A percentile compares a stretch with the other conserved stretches of the same genome.
Evolutionary conservation across 495 filamentous ascomycete species (phyloP).

Genomic region (Sordaria brevicollis): DNA sequence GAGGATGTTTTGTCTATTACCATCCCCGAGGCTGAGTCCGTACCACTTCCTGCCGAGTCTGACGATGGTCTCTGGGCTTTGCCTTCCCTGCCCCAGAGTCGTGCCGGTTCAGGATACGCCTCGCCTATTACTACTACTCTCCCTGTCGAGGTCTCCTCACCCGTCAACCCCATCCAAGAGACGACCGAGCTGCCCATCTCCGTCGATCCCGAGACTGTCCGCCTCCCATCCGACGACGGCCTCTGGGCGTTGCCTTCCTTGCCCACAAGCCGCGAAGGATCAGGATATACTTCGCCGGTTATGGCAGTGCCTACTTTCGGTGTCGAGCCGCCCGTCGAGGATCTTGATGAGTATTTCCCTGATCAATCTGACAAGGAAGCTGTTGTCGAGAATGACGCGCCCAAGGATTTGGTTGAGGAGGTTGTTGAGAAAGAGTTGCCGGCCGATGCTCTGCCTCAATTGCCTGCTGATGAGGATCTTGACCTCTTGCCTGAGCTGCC

Average conservation of each 20-base stretch:
- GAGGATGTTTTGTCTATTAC: not conserved
- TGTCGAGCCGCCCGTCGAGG: not conserved
- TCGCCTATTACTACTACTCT: not conserved
- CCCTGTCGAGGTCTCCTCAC: not conserved
- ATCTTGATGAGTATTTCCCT: not conserved
- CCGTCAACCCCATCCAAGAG: not conserved
- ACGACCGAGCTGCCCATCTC: not conserved
- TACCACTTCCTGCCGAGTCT: not conserved
- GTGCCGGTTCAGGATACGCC: not conserved
- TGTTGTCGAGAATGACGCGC: not conserved
- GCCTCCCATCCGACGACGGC: not conserved
- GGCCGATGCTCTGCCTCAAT: not conserved
- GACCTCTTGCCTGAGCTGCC: constrained; percentile 5
- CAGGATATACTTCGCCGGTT: not conserved
- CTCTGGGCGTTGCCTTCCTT: not conserved
- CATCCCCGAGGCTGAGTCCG: not conserved
- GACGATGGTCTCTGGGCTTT: not conserved
- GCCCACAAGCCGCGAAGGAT: not conserved
- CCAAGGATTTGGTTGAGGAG: not conserved
- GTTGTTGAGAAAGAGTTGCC: not conserved
- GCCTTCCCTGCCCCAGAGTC: not conserved
- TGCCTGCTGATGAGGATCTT: not conserved
- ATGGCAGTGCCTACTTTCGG: not conserved
- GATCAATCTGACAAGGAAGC: not conserved
- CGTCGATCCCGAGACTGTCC: not conserved